A percentile compares a stretch with the other conserved stretches of the same genome.
Evolutionary conservation across 345 rosid genomes (phyloP).

Genomic region (Dipteronia dyeriana): DNA sequence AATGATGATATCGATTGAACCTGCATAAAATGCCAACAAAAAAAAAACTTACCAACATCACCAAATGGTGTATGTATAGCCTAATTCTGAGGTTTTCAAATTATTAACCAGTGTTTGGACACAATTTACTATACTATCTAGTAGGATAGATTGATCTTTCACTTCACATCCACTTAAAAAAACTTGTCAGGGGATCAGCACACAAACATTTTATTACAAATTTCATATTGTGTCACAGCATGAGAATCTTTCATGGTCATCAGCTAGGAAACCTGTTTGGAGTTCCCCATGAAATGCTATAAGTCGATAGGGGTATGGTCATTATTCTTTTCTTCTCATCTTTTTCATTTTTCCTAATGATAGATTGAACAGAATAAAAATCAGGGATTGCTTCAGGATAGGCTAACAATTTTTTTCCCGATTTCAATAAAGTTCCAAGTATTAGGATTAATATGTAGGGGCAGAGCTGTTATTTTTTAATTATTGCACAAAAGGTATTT

Average conservation of each 20-base stretch:
- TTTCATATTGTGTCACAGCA: background rate
- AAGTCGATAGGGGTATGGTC: background rate
- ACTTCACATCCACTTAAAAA: background rate
- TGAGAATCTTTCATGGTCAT: background rate
- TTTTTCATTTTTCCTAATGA: background rate
- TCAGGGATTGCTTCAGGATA: background rate
- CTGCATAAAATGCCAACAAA: constrained; percentile 41
- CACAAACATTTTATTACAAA: background rate
- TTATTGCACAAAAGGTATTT: background rate
- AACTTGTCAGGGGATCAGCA: background rate
- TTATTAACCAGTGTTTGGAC: background rate
- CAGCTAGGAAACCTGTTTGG: background rate
- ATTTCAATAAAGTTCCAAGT: background rate
- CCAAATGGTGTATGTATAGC: background rate
- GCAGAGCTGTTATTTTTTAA: background rate
- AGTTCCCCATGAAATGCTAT: background rate
- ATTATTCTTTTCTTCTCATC: background rate
- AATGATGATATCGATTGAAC: constrained; percentile 93
- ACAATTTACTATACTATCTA: background rate
- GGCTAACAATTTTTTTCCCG: background rate
- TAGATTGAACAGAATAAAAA: background rate
- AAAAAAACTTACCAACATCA: background rate
- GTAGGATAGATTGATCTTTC: background rate
- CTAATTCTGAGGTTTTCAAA: background rate
- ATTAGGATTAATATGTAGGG: background rate